Percentiles rank a stretch among this genome's conserved stretches.
Evolutionary conservation across 176 grass and related monocot species (phyloP).

Genomic region (Bolboschoenus planiculmis): DNA sequence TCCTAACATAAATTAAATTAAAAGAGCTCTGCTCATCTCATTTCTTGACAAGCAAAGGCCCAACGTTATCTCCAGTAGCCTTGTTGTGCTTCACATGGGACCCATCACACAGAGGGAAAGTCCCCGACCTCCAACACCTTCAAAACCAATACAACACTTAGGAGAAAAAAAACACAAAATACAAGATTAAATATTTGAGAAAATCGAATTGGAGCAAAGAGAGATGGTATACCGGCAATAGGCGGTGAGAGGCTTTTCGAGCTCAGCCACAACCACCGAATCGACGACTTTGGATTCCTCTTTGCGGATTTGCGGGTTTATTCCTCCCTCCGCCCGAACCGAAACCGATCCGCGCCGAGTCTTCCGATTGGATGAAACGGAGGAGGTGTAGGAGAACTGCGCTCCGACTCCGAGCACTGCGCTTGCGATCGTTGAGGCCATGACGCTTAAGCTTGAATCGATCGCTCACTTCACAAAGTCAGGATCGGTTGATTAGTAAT

Average conservation of each 20-base stretch:
- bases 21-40: slow-evolving; percentile 19
- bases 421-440: slow-evolving; percentile 33
- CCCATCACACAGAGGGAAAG: slow-evolving; percentile 92
- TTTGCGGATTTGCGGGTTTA: slow-evolving; percentile 82
- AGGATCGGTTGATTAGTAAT: neutral
- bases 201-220: neutral
- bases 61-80: slow-evolving; percentile 86
- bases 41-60: slow-evolving; percentile 84
- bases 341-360: slow-evolving; percentile 20
- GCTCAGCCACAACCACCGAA: slow-evolving; percentile 57
- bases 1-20: neutral
- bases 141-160: neutral
- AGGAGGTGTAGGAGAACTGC: slow-evolving; percentile 22
- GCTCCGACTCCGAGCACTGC: slow-evolving; percentile 40
- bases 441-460: slow-evolving; percentile 10
- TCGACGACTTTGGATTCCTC: slow-evolving; percentile 88
- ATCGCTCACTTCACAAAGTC: neutral
- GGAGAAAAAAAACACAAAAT: neutral
- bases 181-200: neutral
- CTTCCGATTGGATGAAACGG: neutral
- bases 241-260: slow-evolving; percentile 78
- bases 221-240: slow-evolving; percentile 57
- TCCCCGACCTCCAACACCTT: slow-evolving; percentile 94
- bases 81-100: slow-evolving; percentile 95
- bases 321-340: slow-evolving; percentile 66